These are phyloP conservation scores for Plantago ovata DNA, from an alignment of 257 asterid genomes.

Conservation along the genomic window DNA sequence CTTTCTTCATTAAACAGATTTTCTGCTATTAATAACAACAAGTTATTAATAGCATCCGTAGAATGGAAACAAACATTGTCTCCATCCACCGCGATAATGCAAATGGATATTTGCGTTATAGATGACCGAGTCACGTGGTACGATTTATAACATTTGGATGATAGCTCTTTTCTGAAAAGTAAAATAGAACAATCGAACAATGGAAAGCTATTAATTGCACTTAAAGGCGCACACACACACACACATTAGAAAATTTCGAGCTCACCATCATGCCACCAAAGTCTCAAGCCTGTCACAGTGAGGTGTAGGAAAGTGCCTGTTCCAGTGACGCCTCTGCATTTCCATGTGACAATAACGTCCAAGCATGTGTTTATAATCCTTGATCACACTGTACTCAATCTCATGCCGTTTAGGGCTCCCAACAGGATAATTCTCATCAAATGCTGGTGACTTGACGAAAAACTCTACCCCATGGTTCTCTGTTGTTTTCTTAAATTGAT, in stretches of 20 bases:
- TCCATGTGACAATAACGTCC: conserved; percentile 92
- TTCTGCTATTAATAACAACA: too few relatives aligned
- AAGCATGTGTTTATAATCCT: conserved; percentile 75
- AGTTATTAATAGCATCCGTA: too few relatives aligned
- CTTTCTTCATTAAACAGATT: too few relatives aligned
- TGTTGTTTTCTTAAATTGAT: conserved; percentile 65
- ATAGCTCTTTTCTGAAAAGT: too few relatives aligned
- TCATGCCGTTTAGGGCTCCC: conserved; percentile 58
- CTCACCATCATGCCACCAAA: conserved; percentile 67
- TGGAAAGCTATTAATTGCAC: too few relatives aligned
- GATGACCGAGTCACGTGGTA: too few relatives aligned
- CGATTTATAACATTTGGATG: too few relatives aligned
- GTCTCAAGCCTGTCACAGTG: conserved; percentile 68
- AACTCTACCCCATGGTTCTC: conserved; percentile 72
- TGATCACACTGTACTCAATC: conserved; percentile 63
- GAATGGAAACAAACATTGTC: too few relatives aligned
- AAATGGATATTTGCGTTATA: too few relatives aligned
- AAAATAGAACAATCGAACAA: too few relatives aligned
- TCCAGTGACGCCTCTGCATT: conserved; percentile 98
- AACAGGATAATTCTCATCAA: conserved; percentile 59
- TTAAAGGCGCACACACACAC: too few relatives aligned
- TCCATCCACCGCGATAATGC: too few relatives aligned
- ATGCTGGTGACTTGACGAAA: conserved; percentile 68
- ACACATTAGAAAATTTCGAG: conserved; percentile 6
- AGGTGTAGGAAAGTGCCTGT: conserved; percentile 75